Percentiles rank a stretch among this genome's conserved stretches.
Conservation (phyloP, 2,329 filamentous ascomycete genomes). For the Monilinia fructicola region DNA sequence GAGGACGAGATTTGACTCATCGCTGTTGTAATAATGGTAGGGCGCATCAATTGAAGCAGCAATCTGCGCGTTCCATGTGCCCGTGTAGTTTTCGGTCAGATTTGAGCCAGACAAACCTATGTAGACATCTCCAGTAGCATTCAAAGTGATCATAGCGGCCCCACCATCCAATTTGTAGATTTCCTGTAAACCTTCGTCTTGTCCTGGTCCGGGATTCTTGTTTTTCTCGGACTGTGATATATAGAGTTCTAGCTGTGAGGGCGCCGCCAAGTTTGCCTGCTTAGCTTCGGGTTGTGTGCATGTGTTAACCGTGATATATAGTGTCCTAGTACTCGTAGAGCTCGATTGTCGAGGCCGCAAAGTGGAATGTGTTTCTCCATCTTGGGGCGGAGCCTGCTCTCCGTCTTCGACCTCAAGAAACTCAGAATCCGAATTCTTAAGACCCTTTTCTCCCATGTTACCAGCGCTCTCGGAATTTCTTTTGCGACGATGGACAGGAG, state of each 20-base stretch:
- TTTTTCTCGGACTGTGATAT: constrained; percentile 67
- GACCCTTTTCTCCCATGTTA: constrained; percentile 18
- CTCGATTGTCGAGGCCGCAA: constrained; percentile 29
- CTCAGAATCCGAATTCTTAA: constrained; percentile 17
- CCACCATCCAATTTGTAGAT: constrained; percentile 34
- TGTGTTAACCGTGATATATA: constrained; percentile 85
- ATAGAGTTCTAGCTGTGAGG: constrained; percentile 76
- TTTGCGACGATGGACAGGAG: constrained; percentile 33
- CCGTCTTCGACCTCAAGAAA: constrained; percentile 7
- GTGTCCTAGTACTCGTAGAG: constrained; percentile 29
- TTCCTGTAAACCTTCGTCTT: constrained; percentile 31
- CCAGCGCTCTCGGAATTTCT: constrained; percentile 27
- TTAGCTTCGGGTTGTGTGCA: constrained; percentile 66
- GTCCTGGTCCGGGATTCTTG: constrained; percentile 61
- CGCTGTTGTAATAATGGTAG: constrained; percentile 64
- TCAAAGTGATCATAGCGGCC: constrained; percentile 54
- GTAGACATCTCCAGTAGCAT: constrained; percentile 67
- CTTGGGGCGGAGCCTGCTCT: background rate
- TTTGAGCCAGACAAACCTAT: constrained; percentile 73
- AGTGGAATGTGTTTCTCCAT: constrained; percentile 2
- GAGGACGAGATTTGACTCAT: constrained; percentile 58
- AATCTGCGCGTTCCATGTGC: constrained; percentile 76
- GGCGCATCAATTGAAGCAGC: constrained; percentile 77
- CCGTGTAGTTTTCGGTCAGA: constrained; percentile 51
- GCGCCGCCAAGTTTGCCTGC: constrained; percentile 40